Base-by-base conservation (phyloP, 2,329 filamentous ascomycete genomes). In the Dactylellina cionopaga region DNA sequence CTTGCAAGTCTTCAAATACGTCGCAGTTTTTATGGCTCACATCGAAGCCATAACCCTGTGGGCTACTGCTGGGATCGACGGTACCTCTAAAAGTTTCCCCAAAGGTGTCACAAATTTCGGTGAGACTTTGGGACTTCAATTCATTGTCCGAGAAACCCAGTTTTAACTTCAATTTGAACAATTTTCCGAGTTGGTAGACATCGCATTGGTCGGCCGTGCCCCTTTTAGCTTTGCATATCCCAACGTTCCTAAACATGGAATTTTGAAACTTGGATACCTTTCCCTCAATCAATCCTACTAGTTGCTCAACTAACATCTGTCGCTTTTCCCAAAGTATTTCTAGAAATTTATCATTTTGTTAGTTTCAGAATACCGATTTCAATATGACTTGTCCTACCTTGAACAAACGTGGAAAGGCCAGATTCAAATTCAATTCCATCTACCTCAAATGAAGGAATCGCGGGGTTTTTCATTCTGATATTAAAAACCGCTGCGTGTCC, bases 1-100 rank as follows among this genome's bases (percentile, higher is more conserved):
- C 29, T 7, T 39, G 49, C n/a, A 54, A 54, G n/a, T 54, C 29
- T n/a, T 54, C 49, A 54, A 54, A 54, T 6, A 54, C 49, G 19
- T 54, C 49, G 13, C 49, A 54, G 15, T 11, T 7, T 24, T 35
- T 37, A 22, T 54, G 49, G n/a, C 11, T 22, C 7, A 13, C 17
- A 11, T 19, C 15, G n/a, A 37, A 24, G 4, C 49, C 49, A n/a
- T 22, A 37, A 24, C 29, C 49, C 6, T 37, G 29, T 13, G 17
- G 5, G 24, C 13, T 31, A 25, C 17, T 9, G 17, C 29, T 39
- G 9, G 31, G 29, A 3, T 54, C 31, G 13, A 19, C 25, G 15
- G 17, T 39, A 1, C 17, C 31, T 4, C 15, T 15, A 19, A 41
- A 39, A 3, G 19, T 55, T 27, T 41, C 35, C 4, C 9, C 13